Evolutionary conservation across 192 early-diverging fungal species (phyloP), one percentile per base, ranked within the genome.

Genomic region (Phlyctochytrium arcticum): DNA sequence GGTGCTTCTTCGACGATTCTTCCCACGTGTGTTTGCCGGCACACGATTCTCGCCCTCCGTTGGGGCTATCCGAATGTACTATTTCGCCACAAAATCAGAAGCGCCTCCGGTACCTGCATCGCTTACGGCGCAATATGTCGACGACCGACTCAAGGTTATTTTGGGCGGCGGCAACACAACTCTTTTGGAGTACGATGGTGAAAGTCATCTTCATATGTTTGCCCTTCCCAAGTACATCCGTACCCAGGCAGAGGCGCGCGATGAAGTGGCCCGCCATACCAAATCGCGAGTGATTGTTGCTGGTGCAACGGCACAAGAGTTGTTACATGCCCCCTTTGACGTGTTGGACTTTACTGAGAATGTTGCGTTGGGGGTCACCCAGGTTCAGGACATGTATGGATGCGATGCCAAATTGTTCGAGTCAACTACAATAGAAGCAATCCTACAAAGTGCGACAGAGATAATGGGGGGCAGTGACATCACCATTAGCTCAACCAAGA

Each of bases 131-230:
- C 7, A 19, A 30, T 65, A 39, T 27, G 30, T 54, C 3, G 37
- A 65, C 34, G 24, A 29, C 9, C 32, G 36, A 0, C 53, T 65
- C 24, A 8, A 27, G 31, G 35, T 4, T 7, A 54, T 21, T 6
- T 55, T 51, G 8, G 30, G 12, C 12, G 62, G 62, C 6, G 50
- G 34, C 27, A 19, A 42, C 3, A 23, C 8, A 5, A 31, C 17
- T 19, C n/a, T n/a, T n/a, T n/a, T n/a, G n/a, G n/a, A n/a, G n/a
- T 65, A 65, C 53, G 62, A 65, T 44, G 62, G 62, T 8, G 26
- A 17, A 6, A 27, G 51, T 3, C 62, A 65, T 49, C n/a, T 55
- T 5, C 49, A 42, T 36, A 65, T 65, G 62, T 65, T 65, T 42
- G 62, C 62, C 0, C 15, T 65, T 10, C 32, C 51, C 51, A 50